Evolutionary conservation across 192 early-diverging fungal species (phyloP), one percentile per base, ranked within the genome.

Genomic region (Coemansia sp.): DNA sequence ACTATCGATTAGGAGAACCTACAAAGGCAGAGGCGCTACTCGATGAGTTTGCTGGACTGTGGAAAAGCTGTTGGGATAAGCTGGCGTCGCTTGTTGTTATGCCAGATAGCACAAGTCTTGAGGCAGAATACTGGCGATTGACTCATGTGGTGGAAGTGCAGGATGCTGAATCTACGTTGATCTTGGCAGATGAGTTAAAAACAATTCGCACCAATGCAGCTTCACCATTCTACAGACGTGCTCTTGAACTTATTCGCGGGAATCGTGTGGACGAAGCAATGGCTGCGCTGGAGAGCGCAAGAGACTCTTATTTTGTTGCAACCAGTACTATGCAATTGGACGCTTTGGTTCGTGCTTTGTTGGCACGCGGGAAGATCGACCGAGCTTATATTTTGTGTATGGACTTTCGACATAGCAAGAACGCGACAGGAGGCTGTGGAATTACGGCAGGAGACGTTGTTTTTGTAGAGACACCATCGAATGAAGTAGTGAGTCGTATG

Each of bases 121-220:
- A 68, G 23, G 63, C 67, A 0, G 73, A 75, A 41, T 58, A 49
- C 26, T 75, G 73, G 73, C 61, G 66, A 22, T 32, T 65, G 54
- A 28, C 21, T 4, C 68, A 69, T 30, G 60, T 63, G 5, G 53
- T 62, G 19, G 27, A 28, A 2, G 59, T 59, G 5, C 51, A 58
- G 27, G 24, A 27, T 24, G 27, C 21, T 4, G 23, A 25, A 0
- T n/a, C 57, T 1, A 31, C 49, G 5, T 3, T 70, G 2, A 59
- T 70, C 14, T 49, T 57, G 48, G 34, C 47, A 19, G 63, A 23
- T 12, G 56, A 70, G 22, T 58, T 76, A 8, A 25, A 54, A 44
- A 24, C 16, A 28, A 34, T 60, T 10, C 65, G 68, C 41, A 52
- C 21, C 14, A 57, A 50, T 1, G 61, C 68, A 26, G 55, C 74